These are phyloP conservation scores for Fraxinus latifolia DNA, from an alignment of 305 asterid genomes.

Conservation along the genomic window DNA sequence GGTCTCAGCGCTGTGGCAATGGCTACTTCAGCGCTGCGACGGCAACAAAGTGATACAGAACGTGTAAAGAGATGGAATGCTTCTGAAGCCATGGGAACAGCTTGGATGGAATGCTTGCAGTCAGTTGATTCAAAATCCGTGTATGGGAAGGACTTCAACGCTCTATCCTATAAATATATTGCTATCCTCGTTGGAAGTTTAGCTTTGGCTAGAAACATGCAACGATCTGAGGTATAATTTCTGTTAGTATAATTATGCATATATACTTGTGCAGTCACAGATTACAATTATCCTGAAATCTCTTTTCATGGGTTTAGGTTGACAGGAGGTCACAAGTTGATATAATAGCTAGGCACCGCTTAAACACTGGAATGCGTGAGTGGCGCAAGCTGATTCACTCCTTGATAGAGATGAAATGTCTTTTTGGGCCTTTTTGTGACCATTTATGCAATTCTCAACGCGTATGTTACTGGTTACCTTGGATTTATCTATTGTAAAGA, in stretches of 20 bases:
- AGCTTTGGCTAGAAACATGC: conserved; percentile 98
- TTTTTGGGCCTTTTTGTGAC: conserved; percentile 79
- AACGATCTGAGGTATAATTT: conserved; percentile 83
- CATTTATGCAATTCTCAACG: conserved; percentile 66
- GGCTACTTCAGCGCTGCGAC: conserved; percentile 96
- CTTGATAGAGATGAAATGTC: conserved; percentile 83
- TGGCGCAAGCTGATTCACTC: conserved; percentile 96
- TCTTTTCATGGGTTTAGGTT: conserved; percentile 52
- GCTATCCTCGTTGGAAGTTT: conserved; percentile 97
- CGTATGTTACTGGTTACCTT: conserved; percentile 48
- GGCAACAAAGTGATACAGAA: conserved; percentile 73
- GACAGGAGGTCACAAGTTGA: conserved; percentile 94
- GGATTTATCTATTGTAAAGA: conserved; percentile 15
- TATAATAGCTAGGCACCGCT: conserved; percentile 63
- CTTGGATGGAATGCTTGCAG: conserved; percentile 96
- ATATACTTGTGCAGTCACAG: conserved; percentile 15
- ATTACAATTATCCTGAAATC: conserved; percentile 22
- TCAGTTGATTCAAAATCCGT: conserved; percentile 93
- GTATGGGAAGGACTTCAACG: conserved; percentile 90
- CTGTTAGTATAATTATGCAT: conserved; percentile 22
- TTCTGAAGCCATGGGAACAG: conserved; percentile 98
- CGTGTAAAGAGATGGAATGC: conserved; percentile 97
- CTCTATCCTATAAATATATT: conserved; percentile 83
- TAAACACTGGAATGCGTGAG: conserved; percentile 83
- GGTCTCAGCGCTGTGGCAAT: conserved; percentile 99